phyloP scores from a whole-genome alignment of 208 protist species.

The Histomonas meleagridis region DNA sequence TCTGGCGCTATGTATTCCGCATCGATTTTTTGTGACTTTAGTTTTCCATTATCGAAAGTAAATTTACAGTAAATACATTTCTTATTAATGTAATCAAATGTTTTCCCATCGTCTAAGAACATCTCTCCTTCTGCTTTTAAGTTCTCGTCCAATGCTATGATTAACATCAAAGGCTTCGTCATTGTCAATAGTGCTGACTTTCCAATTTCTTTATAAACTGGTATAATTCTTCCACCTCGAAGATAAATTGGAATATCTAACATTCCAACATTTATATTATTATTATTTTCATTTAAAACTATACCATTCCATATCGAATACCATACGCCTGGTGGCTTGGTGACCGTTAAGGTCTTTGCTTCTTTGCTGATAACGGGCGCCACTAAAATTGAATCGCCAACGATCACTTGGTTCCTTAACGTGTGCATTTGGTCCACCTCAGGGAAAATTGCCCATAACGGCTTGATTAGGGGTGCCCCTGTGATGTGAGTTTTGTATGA shows the following conservation, averaged over 20 bases:
- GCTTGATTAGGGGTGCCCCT: slow-evolving; percentile 69
- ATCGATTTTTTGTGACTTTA: too few species aligned
- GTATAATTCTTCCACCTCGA: background rate
- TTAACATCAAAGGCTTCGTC: background rate
- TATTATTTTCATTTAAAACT: too few species aligned
- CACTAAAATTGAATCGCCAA: slow-evolving; percentile 70
- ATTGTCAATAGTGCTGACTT: background rate
- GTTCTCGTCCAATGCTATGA: background rate
- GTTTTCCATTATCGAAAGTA: background rate
- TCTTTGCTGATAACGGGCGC: slow-evolving; percentile 65
- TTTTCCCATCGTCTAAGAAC: background rate
- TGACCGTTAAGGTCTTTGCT: slow-evolving; percentile 51
- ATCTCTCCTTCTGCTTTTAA: background rate
- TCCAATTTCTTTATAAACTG: background rate
- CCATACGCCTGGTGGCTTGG: slow-evolving; percentile 61
- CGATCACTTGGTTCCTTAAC: slow-evolving; percentile 64
- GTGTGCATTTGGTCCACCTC: slow-evolving; percentile 48
- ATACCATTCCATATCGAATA: slow-evolving; percentile 29
- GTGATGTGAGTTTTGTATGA: slow-evolving; percentile 67
- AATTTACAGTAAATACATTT: background rate
- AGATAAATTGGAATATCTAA: background rate
- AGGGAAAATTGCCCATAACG: slow-evolving; percentile 76
- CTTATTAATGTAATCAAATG: background rate
- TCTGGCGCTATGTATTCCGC: too few species aligned
- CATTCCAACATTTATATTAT: too few species aligned